Evolutionary conservation across 352 stramenopile species (phyloP), one percentile per base, ranked within the genome.

Genomic region (Blastocystis sp.): DNA sequence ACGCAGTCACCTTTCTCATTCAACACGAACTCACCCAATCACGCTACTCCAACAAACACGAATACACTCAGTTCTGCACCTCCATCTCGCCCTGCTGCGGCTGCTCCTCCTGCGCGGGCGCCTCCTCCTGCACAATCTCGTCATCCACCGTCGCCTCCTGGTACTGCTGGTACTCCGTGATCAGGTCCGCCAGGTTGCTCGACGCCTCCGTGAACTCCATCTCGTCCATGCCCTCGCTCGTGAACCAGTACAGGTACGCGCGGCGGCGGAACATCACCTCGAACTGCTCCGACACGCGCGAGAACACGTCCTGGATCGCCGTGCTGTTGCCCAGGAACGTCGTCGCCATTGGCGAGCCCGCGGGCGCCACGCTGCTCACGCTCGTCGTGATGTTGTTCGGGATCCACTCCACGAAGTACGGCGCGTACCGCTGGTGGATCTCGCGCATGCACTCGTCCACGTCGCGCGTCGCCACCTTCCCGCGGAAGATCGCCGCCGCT

Each of bases 131-230:
- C 11, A 2, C 48, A 28, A 52, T 84, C 74, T 71, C 53, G 23
- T 45, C 64, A 34, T 66, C 21, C 99, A 99, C 28, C 28, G 28
- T 34, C 28, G 28, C 28, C 28, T 34, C 28, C 28, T 34, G 28
- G 28, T 34, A 34, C 92, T 99, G 97, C 92, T 99, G 97, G 93
- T 99, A 99, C 92, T 99, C 97, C 69, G 96, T 99, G 70, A 99
- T 96, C 84, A 99, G 92, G 92, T 99, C 97, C 92, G 99, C 99
- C 95, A 99, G 98, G 95, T 99, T 99, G 86, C 95, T 98, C 92
- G 99, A 97, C 52, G 97, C 97, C 93, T 99, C 97, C 66, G 97
- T 99, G 93, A 99, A 99, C 92, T 99, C 97, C 97, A 99, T 99
- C 92, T 99, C 97, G 90, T 99, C 97, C 97, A 99, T 99, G 91